Conservation (phyloP, 768 basidiomycete genomes). For the Leccinum barrowsii region DNA sequence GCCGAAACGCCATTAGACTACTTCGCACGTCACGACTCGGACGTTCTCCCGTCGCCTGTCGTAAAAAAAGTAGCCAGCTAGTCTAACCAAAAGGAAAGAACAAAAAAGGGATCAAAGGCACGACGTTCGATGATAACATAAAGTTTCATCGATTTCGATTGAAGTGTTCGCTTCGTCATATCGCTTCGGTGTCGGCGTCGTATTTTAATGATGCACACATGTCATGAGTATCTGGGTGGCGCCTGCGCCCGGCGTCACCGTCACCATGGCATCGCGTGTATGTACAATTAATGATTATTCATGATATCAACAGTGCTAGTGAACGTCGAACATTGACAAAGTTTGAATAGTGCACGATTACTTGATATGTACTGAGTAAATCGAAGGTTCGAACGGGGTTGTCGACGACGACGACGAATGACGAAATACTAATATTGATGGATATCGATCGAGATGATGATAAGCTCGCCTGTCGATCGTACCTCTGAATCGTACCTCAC, state of each 20-base stretch:
- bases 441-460: not conserved
- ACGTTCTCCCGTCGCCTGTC: not conserved
- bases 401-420: not conserved
- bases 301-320: not conserved
- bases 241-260: not conserved
- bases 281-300: not conserved
- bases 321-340: not conserved
- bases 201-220: not conserved
- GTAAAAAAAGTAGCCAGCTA: not conserved
- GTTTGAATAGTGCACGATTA: not conserved
- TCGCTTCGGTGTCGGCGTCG: not conserved
- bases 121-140: not conserved
- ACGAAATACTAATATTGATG: not conserved
- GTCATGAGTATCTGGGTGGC: not conserved
- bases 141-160: not conserved
- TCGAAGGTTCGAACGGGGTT: not conserved
- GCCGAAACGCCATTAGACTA: not conserved
- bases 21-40: not conserved
- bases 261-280: not conserved
- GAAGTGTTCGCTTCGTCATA: not conserved
- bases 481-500: not conserved
- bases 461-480: not conserved
- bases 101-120: not conserved
- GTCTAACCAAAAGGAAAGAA: not conserved
- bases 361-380: not conserved